Evolutionary conservation across 495 filamentous ascomycete species (phyloP).

Genomic region (Tuber borchii): DNA sequence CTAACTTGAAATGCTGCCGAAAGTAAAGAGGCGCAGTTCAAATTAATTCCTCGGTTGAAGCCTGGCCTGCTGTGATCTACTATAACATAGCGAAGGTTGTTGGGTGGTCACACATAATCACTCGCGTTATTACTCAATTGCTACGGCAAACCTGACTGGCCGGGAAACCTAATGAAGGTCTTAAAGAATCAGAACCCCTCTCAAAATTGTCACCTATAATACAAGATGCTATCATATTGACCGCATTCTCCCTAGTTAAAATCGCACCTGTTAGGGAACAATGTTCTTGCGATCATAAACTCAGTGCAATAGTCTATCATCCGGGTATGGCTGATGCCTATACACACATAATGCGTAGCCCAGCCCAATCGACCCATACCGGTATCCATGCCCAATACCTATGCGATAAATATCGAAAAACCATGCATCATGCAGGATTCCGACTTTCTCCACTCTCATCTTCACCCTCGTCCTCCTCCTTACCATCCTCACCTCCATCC

Average conservation of each 20-base stretch:
- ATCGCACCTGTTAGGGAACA: neutral
- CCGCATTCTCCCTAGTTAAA: neutral
- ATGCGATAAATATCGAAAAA: neutral
- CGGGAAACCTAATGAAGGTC: neutral
- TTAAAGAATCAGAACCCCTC: neutral
- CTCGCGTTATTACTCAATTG: neutral
- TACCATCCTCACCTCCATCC: slow-evolving; percentile 3
- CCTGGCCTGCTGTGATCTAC: neutral
- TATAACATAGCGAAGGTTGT: neutral
- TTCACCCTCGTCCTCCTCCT: neutral
- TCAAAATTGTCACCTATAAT: neutral
- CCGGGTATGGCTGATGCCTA: neutral
- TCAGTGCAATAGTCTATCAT: neutral
- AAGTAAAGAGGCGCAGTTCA: neutral
- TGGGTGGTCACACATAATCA: neutral
- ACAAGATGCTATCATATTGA: neutral
- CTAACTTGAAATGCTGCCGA: neutral
- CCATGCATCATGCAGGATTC: neutral
- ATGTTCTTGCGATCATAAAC: neutral
- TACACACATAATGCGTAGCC: neutral
- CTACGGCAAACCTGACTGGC: neutral
- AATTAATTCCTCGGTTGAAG: neutral
- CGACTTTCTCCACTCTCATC: neutral
- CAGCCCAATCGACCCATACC: neutral
- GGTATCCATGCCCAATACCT: neutral